A percentile compares a stretch with the other conserved stretches of the same genome.
phyloP scores from a whole-genome alignment of 495 filamentous ascomycete species.

The Hypoxylon fragiforme region DNA sequence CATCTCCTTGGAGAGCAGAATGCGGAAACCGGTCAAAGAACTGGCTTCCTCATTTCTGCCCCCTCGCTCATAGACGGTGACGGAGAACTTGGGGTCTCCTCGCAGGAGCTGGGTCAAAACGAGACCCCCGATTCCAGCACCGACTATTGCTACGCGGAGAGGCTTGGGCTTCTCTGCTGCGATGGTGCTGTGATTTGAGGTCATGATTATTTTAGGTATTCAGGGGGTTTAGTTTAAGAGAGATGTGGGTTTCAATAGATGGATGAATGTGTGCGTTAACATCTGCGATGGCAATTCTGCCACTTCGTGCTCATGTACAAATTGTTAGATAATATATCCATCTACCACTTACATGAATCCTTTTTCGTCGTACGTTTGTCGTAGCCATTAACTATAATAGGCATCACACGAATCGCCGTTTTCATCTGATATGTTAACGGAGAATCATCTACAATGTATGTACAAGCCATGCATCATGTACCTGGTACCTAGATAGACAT shows the following conservation, averaged over 20 bases:
- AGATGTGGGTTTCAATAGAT: background rate
- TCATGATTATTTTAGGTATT: background rate
- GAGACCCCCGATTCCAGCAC: constrained; percentile 26
- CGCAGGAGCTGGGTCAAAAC: constrained; percentile 22
- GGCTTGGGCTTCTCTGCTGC: background rate
- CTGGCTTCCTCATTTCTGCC: background rate
- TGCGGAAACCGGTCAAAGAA: constrained; percentile 22
- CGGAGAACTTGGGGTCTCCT: constrained; percentile 15
- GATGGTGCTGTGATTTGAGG: background rate
- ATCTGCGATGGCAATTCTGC: no score
- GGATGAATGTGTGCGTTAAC: background rate
- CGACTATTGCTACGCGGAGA: constrained; percentile 16
- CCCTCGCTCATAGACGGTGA: constrained; percentile 25
- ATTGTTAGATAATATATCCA: no score
- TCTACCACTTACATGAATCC: background rate
- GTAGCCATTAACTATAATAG: no score
- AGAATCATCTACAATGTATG: background rate
- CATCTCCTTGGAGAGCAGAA: constrained; percentile 26
- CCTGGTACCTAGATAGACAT: background rate
- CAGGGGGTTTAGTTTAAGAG: no score
- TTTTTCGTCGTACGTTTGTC: background rate
- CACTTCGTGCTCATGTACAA: no score
- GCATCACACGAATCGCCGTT: no score
- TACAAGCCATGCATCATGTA: background rate
- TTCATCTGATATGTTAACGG: no score